These are phyloP conservation scores for Fusarium ramigenum DNA, from an alignment of 2,329 filamentous ascomycete genomes.

Conservation along the genomic window DNA sequence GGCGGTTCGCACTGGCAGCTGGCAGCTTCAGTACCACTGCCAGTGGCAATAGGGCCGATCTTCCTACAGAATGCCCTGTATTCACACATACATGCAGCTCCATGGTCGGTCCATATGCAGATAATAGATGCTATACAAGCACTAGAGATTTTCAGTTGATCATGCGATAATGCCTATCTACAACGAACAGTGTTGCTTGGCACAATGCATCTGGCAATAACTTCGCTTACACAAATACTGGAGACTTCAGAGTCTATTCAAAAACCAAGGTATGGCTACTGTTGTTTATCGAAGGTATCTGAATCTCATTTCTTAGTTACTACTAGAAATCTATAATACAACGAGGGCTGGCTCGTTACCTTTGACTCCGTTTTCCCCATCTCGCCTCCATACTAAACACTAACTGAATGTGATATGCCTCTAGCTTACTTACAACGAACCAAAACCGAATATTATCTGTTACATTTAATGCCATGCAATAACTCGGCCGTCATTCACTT, in stretches of 20 bases:
- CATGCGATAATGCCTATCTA: neutral
- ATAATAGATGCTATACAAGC: neutral
- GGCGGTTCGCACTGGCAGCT: neutral
- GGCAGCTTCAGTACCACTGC: neutral
- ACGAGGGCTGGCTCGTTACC: slow-evolving; percentile 10
- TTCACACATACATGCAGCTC: neutral
- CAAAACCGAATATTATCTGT: slow-evolving; percentile 17
- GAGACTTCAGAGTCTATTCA: neutral
- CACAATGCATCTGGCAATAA: neutral
- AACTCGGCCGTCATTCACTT: slow-evolving; percentile 38
- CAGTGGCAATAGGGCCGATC: neutral
- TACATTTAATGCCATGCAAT: neutral
- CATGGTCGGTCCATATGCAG: neutral
- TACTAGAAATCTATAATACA: neutral
- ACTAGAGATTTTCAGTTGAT: neutral
- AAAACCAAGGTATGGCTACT: neutral
- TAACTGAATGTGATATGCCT: neutral
- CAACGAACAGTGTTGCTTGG: neutral
- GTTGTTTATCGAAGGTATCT: neutral
- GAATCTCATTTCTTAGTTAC: neutral
- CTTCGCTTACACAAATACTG: neutral
- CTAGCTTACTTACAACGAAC: neutral
- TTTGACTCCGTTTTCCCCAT: slow-evolving; percentile 19
- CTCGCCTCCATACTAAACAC: slow-evolving; percentile 9
- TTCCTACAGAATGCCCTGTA: neutral